phyloP scores from a whole-genome alignment of 1,139 yeast species.

The Lodderomyces parapsilosis region DNA sequence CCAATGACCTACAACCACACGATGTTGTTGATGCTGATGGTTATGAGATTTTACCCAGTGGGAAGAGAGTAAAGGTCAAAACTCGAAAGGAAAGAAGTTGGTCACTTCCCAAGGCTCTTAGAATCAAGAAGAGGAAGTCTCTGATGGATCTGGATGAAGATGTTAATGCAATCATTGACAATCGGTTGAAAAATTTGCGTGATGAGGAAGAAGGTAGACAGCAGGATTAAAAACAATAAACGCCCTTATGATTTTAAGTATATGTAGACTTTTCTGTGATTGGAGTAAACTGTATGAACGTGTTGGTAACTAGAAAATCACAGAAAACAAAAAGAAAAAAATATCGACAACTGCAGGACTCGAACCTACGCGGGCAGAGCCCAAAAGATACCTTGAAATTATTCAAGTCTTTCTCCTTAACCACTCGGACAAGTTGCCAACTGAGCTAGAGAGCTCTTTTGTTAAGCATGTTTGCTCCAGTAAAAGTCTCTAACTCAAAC shows the following conservation, averaged over 20 bases:
- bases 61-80: constrained; percentile 53
- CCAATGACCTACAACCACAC: constrained; percentile 20
- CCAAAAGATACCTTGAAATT: constrained; percentile 6
- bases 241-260: too few relatives aligned
- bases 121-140: constrained; percentile 21
- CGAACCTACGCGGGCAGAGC: constrained; percentile 10
- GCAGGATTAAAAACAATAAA: too few relatives aligned
- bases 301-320: background rate
- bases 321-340: background rate
- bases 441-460: background rate
- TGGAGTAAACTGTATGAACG: too few relatives aligned
- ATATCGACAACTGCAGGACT: constrained; percentile 9
- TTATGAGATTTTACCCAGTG: constrained; percentile 68
- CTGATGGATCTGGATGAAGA: constrained; percentile 39
- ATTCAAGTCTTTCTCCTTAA: constrained; percentile 9
- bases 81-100: constrained; percentile 14
- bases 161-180: constrained; percentile 57
- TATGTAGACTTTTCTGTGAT: too few relatives aligned
- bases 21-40: constrained; percentile 26
- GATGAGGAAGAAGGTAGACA: constrained; percentile 12
- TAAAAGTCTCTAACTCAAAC: too few relatives aligned
- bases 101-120: constrained; percentile 27
- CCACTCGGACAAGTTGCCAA: constrained; percentile 9
- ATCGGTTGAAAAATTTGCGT: constrained; percentile 41
- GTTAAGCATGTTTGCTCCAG: too few relatives aligned